These are phyloP conservation scores for Pseudoperonospora humuli DNA, from an alignment of 352 stramenopile genomes.

Conservation along the genomic window DNA sequence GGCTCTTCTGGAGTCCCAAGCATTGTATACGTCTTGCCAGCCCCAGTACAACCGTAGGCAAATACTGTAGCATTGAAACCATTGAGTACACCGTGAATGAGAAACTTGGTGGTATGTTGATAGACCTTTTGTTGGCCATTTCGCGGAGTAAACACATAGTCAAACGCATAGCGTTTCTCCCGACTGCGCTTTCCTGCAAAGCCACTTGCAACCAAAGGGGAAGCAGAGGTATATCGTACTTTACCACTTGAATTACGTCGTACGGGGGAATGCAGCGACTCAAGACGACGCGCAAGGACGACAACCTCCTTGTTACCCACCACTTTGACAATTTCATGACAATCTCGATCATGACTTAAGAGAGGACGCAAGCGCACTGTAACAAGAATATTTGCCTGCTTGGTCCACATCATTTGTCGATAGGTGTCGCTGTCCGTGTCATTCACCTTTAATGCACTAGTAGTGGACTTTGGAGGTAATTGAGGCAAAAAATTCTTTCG, in stretches of 20 bases:
- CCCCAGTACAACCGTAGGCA: conserved; percentile 84
- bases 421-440: too few relatives aligned
- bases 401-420: too few relatives aligned
- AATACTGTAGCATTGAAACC: conserved; percentile 91
- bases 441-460: too few relatives aligned
- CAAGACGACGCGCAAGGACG: conserved; percentile 46
- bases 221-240: conserved; percentile 26
- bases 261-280: conserved; percentile 5
- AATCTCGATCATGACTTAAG: conserved; percentile 60
- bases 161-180: conserved; percentile 87
- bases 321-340: conserved; percentile 73
- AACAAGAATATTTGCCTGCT: too few relatives aligned
- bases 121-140: conserved; percentile 80
- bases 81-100: conserved; percentile 84
- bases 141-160: conserved; percentile 69
- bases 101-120: conserved; percentile 77
- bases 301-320: conserved; percentile 82
- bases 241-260: conserved; percentile 28
- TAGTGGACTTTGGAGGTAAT: too few relatives aligned
- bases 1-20: too few relatives aligned
- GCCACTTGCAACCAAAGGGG: conserved; percentile 4
- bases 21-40: too few relatives aligned
- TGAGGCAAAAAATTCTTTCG: too few relatives aligned
- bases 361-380: too few relatives aligned
- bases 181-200: too few relatives aligned